Evolutionary conservation across 495 filamentous ascomycete species (phyloP), one percentile per base, ranked within the genome.

Genomic region (Tuber aestivum): DNA sequence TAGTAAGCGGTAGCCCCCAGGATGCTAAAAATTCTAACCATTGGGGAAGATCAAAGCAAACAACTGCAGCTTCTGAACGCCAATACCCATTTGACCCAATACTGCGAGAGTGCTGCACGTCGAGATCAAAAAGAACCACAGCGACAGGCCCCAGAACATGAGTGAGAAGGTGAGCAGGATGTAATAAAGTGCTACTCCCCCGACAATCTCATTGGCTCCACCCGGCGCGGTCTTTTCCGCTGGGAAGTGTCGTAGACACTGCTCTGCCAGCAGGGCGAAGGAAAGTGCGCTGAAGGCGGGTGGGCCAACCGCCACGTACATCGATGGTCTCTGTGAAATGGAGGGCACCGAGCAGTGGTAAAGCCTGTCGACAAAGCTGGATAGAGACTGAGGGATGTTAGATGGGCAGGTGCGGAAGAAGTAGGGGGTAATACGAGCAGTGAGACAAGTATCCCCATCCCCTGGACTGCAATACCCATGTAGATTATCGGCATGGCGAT

Each of bases 121-220:
- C 3, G 81, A 79, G 35, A 82, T 56, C 12, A 75, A 20, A 38
- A 82, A 82, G 72, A 82, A 75, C 81, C 81, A 82, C 6, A 79
- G 21, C 41, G 81, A 69, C 8, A 82, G 45, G 5, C 81, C 81
- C 81, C 81, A 82, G 32, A 82, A 82, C 68, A 80, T 78, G n/a
- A 82, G 69, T 0, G 75, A 48, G 35, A 74, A 35, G 0, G 74
- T 61, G 21, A 82, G 38, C 0, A 77, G 75, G 27, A 82, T 76
- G 56, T 82, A 82, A 44, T 80, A 82, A 32, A 82, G 48, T 5
- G 77, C 56, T 37, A 82, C 69, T 1, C 77, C 80, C 16, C 77
- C 80, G 14, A 80, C 75, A 16, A 80, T 72, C 35, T 76, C 80
- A 18, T 75, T 32, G 21, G 74, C 56, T 18, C 75, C 74, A 3